Percentiles rank a stretch among this genome's conserved stretches.
Evolutionary conservation across 2,329 filamentous ascomycete genomes (phyloP).

Genomic region (Pyrenochaeta sp.): DNA sequence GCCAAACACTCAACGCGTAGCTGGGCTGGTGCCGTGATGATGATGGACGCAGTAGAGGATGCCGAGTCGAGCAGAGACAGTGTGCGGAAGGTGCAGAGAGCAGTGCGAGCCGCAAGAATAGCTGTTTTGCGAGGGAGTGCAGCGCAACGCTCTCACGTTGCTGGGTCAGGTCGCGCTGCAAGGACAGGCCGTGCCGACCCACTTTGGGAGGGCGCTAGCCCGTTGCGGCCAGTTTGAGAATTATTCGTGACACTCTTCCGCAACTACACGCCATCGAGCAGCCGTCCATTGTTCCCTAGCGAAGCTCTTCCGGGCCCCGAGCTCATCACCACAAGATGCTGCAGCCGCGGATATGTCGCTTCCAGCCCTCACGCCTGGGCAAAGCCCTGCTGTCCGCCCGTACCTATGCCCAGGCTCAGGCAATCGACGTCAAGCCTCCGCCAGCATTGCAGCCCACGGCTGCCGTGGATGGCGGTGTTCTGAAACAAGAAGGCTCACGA

Average conservation of each 20-base stretch:
- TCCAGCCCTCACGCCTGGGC: conserved; percentile 59
- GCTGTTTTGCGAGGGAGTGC: conserved; percentile 26
- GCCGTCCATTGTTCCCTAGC: conserved; percentile 29
- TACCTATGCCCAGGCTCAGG: conserved; percentile 60
- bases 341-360: conserved; percentile 69
- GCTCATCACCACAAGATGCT: conserved; percentile 61
- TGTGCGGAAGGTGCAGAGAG: conserved; percentile 22
- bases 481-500: conserved; percentile 36
- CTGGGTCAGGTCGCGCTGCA: conserved; percentile 22
- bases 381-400: conserved; percentile 58
- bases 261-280: conserved; percentile 30
- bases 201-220: conserved; percentile 27
- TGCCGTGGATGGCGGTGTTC: conserved; percentile 33
- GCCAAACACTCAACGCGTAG: conserved; percentile 32
- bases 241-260: conserved; percentile 35
- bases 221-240: conserved; percentile 38
- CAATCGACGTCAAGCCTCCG: conserved; percentile 45
- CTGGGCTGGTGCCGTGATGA: conserved; percentile 14
- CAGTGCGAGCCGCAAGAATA: conserved; percentile 10
- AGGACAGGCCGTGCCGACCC: conserved; percentile 15
- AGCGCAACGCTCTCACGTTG: conserved; percentile 20
- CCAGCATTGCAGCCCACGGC: conserved; percentile 45
- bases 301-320: conserved; percentile 21
- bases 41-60: conserved; percentile 2
- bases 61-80: conserved; percentile 1